phyloP scores from a whole-genome alignment of 2,329 filamentous ascomycete genomes.

The Orbilia oligospora region DNA sequence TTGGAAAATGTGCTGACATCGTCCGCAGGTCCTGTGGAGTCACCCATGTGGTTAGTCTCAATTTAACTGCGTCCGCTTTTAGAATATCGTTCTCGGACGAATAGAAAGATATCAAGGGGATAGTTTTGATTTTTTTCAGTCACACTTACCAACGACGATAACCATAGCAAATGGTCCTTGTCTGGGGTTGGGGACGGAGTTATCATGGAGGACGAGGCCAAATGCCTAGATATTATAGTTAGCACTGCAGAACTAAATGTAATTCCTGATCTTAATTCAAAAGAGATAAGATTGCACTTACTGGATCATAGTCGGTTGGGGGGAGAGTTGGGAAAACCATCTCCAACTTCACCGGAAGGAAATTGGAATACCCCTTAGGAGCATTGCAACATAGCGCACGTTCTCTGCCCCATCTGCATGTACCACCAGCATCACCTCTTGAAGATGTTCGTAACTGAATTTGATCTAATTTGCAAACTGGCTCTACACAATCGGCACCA shows the following conservation, averaged over 20 bases:
- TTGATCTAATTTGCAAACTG: conserved; percentile 64
- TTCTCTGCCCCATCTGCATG: conserved; percentile 62
- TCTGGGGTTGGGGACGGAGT: conserved; percentile 35
- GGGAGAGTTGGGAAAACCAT: conserved; percentile 67
- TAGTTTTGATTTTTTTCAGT: conserved; percentile 2
- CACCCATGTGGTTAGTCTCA: conserved; percentile 34
- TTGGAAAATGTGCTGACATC: conserved; percentile 66
- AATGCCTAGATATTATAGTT: conserved; percentile 29
- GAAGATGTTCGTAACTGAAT: conserved; percentile 65
- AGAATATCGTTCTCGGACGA: conserved; percentile 19
- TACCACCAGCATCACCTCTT: conserved; percentile 64
- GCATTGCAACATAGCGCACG: conserved; percentile 66
- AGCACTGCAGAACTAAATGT: conserved; percentile 6
- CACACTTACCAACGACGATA: conserved; percentile 47
- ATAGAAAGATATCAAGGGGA: conserved; percentile 6
- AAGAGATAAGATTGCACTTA: conserved; percentile 20
- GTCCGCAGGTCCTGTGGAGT: conserved; percentile 64
- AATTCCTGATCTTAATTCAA: conserved; percentile 20
- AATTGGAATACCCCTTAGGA: conserved; percentile 63
- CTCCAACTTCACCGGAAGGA: conserved; percentile 67
- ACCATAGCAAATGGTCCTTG: conserved; percentile 49
- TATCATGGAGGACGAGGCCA: conserved; percentile 55
- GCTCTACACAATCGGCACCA: conserved; percentile 66
- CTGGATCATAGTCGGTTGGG: conserved; percentile 62
- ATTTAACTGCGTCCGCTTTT: conserved; percentile 5